Evolutionary conservation across 805 yeast genomes (phyloP).

Genomic region (Ogataea naganishii): DNA sequence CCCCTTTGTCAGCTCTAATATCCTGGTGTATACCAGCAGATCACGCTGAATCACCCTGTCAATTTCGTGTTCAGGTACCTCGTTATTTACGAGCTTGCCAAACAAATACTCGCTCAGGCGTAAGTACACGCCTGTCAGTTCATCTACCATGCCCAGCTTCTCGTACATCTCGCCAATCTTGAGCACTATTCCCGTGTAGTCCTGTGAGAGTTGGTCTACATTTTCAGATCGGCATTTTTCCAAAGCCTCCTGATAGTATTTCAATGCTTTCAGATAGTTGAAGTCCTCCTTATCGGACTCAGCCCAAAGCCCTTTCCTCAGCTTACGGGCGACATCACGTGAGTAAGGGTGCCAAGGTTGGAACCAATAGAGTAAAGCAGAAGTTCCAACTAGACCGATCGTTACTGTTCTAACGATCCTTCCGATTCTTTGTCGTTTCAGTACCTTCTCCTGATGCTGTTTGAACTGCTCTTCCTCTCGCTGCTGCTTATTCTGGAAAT

Average conservation of each 20-base stretch:
- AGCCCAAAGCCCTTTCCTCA: conserved; percentile 76
- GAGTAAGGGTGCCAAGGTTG: conserved; percentile 27
- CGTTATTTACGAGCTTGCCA: conserved; percentile 16
- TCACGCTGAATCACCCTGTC: conserved; percentile 21
- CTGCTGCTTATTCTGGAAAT: conserved; percentile 5
- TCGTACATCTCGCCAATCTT: conserved; percentile 86
- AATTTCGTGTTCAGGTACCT: conserved; percentile 13
- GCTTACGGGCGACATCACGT: conserved; percentile 49
- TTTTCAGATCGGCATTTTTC: conserved; percentile 47
- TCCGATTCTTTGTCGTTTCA: conserved; percentile 7
- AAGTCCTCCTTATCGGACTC: conserved; percentile 61
- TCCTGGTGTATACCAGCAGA: conserved; percentile 17
- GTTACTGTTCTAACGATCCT: conserved; percentile 8
- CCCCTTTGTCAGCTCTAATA: conserved; percentile 17
- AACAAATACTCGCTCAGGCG: conserved; percentile 18
- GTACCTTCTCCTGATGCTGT: conserved; percentile 6
- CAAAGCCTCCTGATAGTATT: conserved; percentile 67
- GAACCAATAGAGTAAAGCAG: conserved; percentile 10
- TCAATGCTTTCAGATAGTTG: conserved; percentile 61
- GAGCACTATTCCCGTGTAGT: conserved; percentile 85
- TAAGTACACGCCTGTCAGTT: conserved; percentile 53
- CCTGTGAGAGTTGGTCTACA: conserved; percentile 56
- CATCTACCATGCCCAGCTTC: conserved; percentile 47
- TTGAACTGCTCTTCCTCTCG: conserved; percentile 5
- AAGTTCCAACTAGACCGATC: conserved; percentile 10